These are phyloP conservation scores for Aspergillus puulaauensis DNA, from an alignment of 2,329 filamentous ascomycete genomes.

Conservation along the genomic window DNA sequence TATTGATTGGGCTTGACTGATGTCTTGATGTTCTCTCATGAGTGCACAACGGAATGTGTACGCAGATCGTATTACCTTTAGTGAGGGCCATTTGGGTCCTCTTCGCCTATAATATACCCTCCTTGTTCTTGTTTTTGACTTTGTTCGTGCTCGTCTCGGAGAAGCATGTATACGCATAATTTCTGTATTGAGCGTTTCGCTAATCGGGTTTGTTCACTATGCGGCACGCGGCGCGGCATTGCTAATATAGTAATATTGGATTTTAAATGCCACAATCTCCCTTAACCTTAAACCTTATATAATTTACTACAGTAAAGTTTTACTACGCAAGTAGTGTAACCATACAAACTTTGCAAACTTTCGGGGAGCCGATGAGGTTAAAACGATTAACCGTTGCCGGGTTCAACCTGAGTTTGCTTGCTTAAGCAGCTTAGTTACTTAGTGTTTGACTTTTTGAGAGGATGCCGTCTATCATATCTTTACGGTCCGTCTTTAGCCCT, in stretches of 20 bases:
- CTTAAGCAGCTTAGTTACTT: neutral
- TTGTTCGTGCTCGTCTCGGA: neutral
- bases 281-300: too few species aligned
- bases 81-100: neutral
- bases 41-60: neutral
- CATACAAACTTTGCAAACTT: neutral
- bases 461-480: too few species aligned
- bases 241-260: neutral
- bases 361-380: neutral
- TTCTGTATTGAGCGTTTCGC: neutral
- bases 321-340: neutral
- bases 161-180: neutral
- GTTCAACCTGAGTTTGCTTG: neutral
- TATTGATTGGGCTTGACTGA: neutral
- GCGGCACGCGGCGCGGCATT: neutral
- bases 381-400: neutral
- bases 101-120: neutral
- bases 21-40: slow-evolving; percentile 6
- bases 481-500: too few species aligned
- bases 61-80: neutral
- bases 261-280: too few species aligned
- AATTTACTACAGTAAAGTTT: neutral
- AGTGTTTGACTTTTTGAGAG: too few species aligned
- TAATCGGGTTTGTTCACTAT: neutral
- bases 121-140: neutral